Evolutionary conservation across 202 grass and related monocot genomes (phyloP).

Genomic region (Musa balbisiana): DNA sequence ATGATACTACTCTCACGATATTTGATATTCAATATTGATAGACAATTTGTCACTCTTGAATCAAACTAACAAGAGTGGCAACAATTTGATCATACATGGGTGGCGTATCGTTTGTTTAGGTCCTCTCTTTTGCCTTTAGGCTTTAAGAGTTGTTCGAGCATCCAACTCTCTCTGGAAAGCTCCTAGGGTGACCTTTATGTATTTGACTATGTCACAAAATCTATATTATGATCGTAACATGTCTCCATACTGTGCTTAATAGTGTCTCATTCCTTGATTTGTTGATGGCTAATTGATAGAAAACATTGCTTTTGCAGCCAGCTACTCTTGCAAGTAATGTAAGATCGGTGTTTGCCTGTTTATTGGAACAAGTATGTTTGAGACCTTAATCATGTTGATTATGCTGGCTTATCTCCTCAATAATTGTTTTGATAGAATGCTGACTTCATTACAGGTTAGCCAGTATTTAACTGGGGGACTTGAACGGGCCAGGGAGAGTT

Average conservation of each 20-base stretch:
- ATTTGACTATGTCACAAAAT: no score
- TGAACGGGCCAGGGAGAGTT: conserved; percentile 79
- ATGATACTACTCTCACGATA: no score
- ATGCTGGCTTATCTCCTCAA: conserved; percentile 28
- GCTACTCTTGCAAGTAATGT: conserved; percentile 68
- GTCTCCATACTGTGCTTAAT: neutral
- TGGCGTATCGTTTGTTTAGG: no score
- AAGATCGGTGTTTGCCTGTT: conserved; percentile 78
- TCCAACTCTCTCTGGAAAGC: no score
- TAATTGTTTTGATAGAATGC: neutral
- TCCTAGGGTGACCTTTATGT: no score
- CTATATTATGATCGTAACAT: no score
- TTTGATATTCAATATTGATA: no score
- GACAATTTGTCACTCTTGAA: no score
- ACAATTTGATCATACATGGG: no score
- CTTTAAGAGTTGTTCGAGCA: no score
- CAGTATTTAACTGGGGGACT: conserved; percentile 96
- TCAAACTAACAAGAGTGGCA: no score
- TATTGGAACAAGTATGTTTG: conserved; percentile 95
- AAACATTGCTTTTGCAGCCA: conserved; percentile 46
- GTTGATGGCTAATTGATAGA: neutral
- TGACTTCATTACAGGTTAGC: conserved; percentile 44
- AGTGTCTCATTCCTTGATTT: neutral
- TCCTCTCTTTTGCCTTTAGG: no score
- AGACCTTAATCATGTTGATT: conserved; percentile 17